Conservation (phyloP, 257 asterid species). For the Plantago ovata region DNA sequence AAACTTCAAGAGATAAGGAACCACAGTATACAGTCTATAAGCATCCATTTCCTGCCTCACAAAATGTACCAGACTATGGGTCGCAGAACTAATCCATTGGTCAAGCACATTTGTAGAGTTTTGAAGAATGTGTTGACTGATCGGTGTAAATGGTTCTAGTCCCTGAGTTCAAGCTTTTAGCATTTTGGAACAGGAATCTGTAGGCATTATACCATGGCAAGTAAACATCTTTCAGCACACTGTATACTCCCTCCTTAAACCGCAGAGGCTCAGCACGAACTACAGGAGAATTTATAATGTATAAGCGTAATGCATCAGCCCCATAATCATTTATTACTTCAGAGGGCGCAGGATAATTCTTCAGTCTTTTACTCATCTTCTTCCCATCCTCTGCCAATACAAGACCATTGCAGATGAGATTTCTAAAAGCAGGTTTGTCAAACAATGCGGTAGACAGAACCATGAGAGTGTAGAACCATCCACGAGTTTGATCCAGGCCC, state of each 20-base stretch:
- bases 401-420: conserved; percentile 97
- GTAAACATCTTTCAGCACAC: conserved; percentile 88
- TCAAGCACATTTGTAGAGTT: conserved; percentile 83
- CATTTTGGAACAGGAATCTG: conserved; percentile 95
- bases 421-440: conserved; percentile 94
- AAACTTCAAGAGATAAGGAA: conserved; percentile 84
- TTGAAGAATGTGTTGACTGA: conserved; percentile 61
- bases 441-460: conserved; percentile 94
- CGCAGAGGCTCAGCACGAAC: conserved; percentile 99
- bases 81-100: conserved; percentile 95
- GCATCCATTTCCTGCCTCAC: conserved; percentile 96
- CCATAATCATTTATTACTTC: conserved; percentile 94
- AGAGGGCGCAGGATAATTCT: conserved; percentile 90
- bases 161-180: conserved; percentile 96
- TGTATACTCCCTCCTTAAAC: conserved; percentile 86
- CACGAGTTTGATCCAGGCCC: conserved; percentile 98
- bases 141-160: conserved; percentile 62
- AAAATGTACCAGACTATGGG: conserved; percentile 88
- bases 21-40: conserved; percentile 90
- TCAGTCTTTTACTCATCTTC: conserved; percentile 94
- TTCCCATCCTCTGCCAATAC: conserved; percentile 97
- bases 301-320: conserved; percentile 91
- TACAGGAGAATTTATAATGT: conserved; percentile 94
- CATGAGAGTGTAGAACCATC: conserved; percentile 99
- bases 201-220: conserved; percentile 99